Evolutionary conservation across 176 grass and related monocot species (phyloP), one percentile per base, ranked within the genome.

Genomic region (Sorghum bicolor): DNA sequence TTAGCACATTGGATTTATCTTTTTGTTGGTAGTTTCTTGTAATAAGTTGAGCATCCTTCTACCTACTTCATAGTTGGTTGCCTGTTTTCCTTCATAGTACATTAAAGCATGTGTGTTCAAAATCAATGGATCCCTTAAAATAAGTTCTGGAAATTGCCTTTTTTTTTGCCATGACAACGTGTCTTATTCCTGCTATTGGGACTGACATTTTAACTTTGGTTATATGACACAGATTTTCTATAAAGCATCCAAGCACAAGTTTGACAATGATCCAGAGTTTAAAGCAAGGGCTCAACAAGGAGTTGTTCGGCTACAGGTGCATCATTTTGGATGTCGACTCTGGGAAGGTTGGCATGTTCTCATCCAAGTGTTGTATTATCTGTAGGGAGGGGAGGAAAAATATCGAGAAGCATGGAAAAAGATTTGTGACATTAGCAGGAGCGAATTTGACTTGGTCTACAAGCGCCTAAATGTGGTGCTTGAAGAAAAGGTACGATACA

Each of bases 381-480:
- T 82, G 50, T 75, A 99, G 96, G 86, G 96, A 78, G 96, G 93
- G 34, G 93, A 96, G 55, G 87, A 69, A 10, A 94, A 75, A 87
- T 96, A 99, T 58, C 77, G 91, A 47, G 80, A 90, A 79, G 96
- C 96, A 71, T 99, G 96, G 96, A 75, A 90, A 87, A 99, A 94
- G 50, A 99, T 99, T 32, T 99, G 96, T 76, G 96, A 96, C 83
- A 85, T 99, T 44, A 99, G 96, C 83, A 90, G 93, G 85, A 87
- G 70, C 5, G 96, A 99, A 87, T 99, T 99, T 84, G 87, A 91
- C 20, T 77, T 87, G 75, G 93, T 99, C 16, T 99, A 99, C 87
- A 79, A 90, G 78, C 93, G 84, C 74, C 84, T 99, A 57, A 67
- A 82, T 76, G 93, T 99, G 67, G 55, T 68, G 22, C 73, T 99